A percentile compares a stretch with the other conserved stretches of the same genome.
phyloP scores from a whole-genome alignment of 73 alveolate genomes.

The Paramecium sonneborni region DNA sequence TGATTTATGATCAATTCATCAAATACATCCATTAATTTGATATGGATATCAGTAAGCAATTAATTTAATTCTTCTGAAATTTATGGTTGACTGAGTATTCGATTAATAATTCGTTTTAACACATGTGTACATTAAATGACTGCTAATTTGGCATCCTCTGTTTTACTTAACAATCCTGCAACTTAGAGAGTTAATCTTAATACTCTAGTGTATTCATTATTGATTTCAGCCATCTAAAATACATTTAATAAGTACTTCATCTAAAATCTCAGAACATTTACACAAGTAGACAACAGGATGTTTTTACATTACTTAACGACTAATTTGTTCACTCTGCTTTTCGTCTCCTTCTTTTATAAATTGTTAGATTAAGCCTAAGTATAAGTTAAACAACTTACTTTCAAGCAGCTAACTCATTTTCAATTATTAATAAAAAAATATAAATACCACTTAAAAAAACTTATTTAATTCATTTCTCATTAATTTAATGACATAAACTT shows the following conservation, averaged over 20 bases:
- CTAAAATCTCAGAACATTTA: constrained; percentile 39
- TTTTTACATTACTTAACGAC: not conserved
- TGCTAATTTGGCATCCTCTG: constrained; percentile 29
- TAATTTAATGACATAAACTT: no score
- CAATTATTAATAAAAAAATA: not conserved
- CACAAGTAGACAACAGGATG: constrained; percentile 27
- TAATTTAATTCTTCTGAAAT: constrained; percentile 34
- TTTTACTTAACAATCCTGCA: not conserved
- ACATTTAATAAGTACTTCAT: not conserved
- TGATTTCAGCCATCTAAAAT: constrained; percentile 6
- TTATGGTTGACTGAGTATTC: not conserved
- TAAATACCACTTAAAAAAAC: not conserved
- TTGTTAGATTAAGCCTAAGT: not conserved
- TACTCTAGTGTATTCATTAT: not conserved
- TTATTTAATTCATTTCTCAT: not conserved
- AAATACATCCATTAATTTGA: constrained; percentile 35
- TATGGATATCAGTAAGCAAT: constrained; percentile 29
- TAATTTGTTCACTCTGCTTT: constrained; percentile 7
- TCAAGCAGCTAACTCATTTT: constrained; percentile 42
- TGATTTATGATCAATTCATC: constrained; percentile 51
- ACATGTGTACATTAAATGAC: not conserved
- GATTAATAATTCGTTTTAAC: constrained; percentile 2
- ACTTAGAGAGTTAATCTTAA: not conserved
- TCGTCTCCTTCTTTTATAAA: constrained; percentile 26
- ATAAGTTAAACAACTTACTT: not conserved